Evolutionary conservation across 2,329 filamentous ascomycete genomes (phyloP).

Genomic region (Clarireedia paspali): DNA sequence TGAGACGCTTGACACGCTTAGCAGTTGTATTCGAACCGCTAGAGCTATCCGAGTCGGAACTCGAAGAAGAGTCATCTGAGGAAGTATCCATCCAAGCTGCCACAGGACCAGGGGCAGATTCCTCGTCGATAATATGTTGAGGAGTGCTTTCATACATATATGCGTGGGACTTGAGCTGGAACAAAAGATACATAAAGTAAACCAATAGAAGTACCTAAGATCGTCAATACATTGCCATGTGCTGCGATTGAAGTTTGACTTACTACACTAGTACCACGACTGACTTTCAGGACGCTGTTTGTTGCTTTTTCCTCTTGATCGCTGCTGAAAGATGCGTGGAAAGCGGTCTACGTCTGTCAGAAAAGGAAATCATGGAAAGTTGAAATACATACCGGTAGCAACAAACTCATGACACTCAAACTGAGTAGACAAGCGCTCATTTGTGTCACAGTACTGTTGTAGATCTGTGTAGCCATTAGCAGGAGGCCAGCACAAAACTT

Average conservation of each 20-base stretch:
- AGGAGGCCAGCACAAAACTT: too few species aligned
- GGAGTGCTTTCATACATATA: conserved; percentile 92
- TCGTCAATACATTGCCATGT: conserved; percentile 4
- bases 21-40: conserved; percentile 64
- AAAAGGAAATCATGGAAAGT: neutral
- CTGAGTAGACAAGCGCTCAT: conserved; percentile 93
- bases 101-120: conserved; percentile 76
- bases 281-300: conserved; percentile 69
- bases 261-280: conserved; percentile 81
- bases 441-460: conserved; percentile 91
- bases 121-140: conserved; percentile 87
- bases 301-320: conserved; percentile 48
- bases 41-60: conserved; percentile 61
- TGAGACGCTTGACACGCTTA: conserved; percentile 67
- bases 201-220: conserved; percentile 65
- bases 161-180: conserved; percentile 85
- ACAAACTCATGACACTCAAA: conserved; percentile 80
- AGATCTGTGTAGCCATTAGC: conserved; percentile 48
- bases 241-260: conserved; percentile 27
- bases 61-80: conserved; percentile 43
- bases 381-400: conserved; percentile 58
- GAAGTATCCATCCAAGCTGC: conserved; percentile 75
- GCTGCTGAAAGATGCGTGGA: conserved; percentile 77
- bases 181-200: conserved; percentile 76
- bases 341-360: conserved; percentile 57